phyloP scores from a whole-genome alignment of 352 stramenopile genomes.

The Peronospora farinosa region DNA sequence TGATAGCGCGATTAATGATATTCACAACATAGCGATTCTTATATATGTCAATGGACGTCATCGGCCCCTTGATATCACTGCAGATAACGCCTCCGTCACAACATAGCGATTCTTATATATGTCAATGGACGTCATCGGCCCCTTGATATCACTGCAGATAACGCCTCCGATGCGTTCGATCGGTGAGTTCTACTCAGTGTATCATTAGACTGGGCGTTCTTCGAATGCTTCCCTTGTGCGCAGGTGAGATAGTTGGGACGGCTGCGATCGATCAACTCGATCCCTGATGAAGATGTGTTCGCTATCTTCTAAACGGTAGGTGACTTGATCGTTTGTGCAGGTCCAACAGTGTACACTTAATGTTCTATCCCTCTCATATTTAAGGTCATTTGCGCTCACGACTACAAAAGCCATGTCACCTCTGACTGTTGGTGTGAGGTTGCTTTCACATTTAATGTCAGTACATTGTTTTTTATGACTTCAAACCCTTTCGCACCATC shows the following conservation, averaged over 20 bases:
- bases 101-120: conserved; percentile 5
- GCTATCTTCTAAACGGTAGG: conserved; percentile 7
- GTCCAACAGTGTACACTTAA: conserved; percentile 3
- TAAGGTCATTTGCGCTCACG: not conserved
- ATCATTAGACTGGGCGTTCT: conserved; percentile 1
- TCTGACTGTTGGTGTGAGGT: not conserved
- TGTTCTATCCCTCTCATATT: not conserved
- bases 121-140: conserved; percentile 6
- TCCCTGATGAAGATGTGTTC: not conserved
- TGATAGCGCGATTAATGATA: conserved; percentile 3
- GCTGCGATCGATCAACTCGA: not conserved
- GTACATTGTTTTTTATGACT: conserved; percentile 1
- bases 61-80: conserved; percentile 10
- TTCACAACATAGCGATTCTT: conserved; percentile 11
- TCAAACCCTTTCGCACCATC: not conserved
- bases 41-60: conserved; percentile 1
- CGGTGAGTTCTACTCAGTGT: conserved; percentile 5
- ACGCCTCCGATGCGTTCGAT: conserved; percentile 8
- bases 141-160: conserved; percentile 12
- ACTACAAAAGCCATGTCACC: too few relatives aligned
- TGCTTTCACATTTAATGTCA: not conserved
- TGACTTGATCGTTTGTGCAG: conserved; percentile 2
- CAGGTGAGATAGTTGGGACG: conserved; percentile 3
- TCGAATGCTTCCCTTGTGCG: conserved; percentile 5
- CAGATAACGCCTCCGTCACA: conserved; percentile 14